These are phyloP conservation scores for Fusarium sp. DNA, from an alignment of 2,329 filamentous ascomycete genomes.

Conservation along the genomic window DNA sequence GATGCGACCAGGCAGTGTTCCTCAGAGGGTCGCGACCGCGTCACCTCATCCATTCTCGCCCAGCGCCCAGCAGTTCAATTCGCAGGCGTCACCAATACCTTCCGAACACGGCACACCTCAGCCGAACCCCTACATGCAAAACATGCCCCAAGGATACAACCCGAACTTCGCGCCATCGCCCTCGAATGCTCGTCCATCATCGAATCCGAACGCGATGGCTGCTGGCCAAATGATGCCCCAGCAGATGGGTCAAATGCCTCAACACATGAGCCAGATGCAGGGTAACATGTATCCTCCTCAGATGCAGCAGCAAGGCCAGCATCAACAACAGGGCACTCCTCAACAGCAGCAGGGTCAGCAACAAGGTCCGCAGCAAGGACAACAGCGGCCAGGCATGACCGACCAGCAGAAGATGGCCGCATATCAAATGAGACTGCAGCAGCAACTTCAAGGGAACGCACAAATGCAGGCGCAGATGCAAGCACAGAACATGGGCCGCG, in stretches of 20 bases:
- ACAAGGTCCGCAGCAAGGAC: slow-evolving; percentile 46
- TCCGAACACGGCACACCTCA: slow-evolving; percentile 84
- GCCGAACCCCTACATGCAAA: slow-evolving; percentile 75
- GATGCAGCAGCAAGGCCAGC: slow-evolving; percentile 60
- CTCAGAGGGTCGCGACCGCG: slow-evolving; percentile 87
- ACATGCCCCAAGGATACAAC: slow-evolving; percentile 69
- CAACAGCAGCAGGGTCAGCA: slow-evolving; percentile 56
- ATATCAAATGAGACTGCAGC: slow-evolving; percentile 87
- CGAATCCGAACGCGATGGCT: slow-evolving; percentile 65
- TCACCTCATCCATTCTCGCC: slow-evolving; percentile 93
- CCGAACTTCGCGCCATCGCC: slow-evolving; percentile 69
- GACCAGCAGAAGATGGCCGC: slow-evolving; percentile 80
- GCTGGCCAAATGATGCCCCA: slow-evolving; percentile 67
- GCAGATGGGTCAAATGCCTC: slow-evolving; percentile 61
- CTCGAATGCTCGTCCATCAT: slow-evolving; percentile 67
- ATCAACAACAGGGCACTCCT: slow-evolving; percentile 52
- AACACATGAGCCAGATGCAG: slow-evolving; percentile 62
- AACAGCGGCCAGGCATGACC: slow-evolving; percentile 52
- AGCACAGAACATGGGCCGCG: slow-evolving; percentile 57
- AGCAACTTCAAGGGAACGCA: slow-evolving; percentile 73
- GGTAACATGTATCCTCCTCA: slow-evolving; percentile 57
- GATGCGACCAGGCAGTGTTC: slow-evolving; percentile 75
- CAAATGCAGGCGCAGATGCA: slow-evolving; percentile 67
- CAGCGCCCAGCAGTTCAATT: slow-evolving; percentile 76
- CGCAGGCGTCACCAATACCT: slow-evolving; percentile 80